phyloP scores from a whole-genome alignment of 495 filamentous ascomycete species.

The Bryoglossum gracile region DNA sequence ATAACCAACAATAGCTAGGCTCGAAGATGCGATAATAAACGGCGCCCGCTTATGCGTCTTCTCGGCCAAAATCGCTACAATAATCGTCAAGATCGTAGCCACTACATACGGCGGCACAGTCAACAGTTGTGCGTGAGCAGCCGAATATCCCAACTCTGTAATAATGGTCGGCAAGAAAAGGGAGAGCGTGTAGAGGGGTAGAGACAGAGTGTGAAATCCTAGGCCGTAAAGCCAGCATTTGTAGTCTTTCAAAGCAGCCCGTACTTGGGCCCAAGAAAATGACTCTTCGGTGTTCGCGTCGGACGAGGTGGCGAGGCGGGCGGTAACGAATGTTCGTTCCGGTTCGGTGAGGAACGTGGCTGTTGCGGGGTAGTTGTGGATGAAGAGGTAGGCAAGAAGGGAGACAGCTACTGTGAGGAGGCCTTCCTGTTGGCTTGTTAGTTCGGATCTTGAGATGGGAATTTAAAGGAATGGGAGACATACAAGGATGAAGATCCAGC shows the following conservation, averaged over 20 bases:
- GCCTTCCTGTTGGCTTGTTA: constrained; percentile 45
- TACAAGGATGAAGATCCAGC: constrained; percentile 78
- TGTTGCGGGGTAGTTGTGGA: constrained; percentile 65
- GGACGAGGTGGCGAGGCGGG: constrained; percentile 26
- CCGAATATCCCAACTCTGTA: constrained; percentile 56
- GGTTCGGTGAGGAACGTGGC: constrained; percentile 59
- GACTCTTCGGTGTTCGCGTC: constrained; percentile 46
- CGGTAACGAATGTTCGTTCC: constrained; percentile 41
- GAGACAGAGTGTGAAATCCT: constrained; percentile 64
- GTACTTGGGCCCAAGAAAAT: constrained; percentile 60
- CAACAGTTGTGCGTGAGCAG: constrained; percentile 61
- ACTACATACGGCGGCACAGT: constrained; percentile 63
- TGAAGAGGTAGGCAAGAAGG: constrained; percentile 56
- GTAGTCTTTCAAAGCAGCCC: constrained; percentile 56
- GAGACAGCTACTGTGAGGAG: constrained; percentile 60
- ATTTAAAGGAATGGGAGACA: constrained; percentile 19
- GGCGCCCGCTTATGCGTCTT: constrained; percentile 33
- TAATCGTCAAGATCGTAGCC: constrained; percentile 38
- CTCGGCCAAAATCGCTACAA: constrained; percentile 36
- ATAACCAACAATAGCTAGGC: constrained; percentile 42
- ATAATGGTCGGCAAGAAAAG: constrained; percentile 72
- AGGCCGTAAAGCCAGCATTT: constrained; percentile 72
- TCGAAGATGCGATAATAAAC: constrained; percentile 41
- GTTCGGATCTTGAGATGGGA: constrained; percentile 11
- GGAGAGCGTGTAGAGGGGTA: constrained; percentile 72